Conservation (phyloP, 2,329 filamentous ascomycete genomes). For the Stachybotrys chartarum region DNA sequence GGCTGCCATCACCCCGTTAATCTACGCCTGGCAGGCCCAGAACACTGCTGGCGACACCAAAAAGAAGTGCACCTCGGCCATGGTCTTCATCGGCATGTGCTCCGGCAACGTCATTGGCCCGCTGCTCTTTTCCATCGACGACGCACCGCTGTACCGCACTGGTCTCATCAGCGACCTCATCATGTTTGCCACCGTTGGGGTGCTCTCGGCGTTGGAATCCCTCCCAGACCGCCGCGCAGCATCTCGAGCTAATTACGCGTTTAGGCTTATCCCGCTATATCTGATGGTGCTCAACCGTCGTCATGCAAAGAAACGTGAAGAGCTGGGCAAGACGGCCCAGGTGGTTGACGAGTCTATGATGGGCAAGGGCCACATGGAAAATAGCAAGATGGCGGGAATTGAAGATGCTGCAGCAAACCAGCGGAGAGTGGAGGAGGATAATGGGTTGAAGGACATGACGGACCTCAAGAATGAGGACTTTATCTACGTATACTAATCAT, state of each 20-base stretch:
- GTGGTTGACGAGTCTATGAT: constrained; percentile 48
- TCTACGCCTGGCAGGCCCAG: constrained; percentile 49
- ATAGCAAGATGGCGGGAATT: constrained; percentile 7
- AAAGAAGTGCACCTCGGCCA: constrained; percentile 54
- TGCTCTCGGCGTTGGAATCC: constrained; percentile 21
- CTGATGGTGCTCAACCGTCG: constrained; percentile 44
- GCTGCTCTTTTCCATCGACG: constrained; percentile 13
- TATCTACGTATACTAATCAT: not conserved
- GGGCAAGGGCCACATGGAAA: constrained; percentile 2
- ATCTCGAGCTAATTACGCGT: not conserved
- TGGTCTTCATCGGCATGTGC: constrained; percentile 54
- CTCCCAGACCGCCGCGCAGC: too few relatives aligned
- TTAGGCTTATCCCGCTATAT: constrained; percentile 27
- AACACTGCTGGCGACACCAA: constrained; percentile 62
- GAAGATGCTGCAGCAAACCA: constrained; percentile 2
- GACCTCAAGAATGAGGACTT: not conserved
- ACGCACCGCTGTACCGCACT: constrained; percentile 24
- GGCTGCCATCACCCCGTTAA: constrained; percentile 41
- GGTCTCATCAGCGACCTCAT: constrained; percentile 50
- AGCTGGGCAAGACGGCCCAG: constrained; percentile 47
- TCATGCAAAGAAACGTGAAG: constrained; percentile 43
- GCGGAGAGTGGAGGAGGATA: not conserved
- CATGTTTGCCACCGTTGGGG: constrained; percentile 49
- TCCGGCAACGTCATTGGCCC: constrained; percentile 56
- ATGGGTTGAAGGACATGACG: not conserved